Conservation (phyloP, 495 filamentous ascomycete genomes). For the Penicillium simplicissimum region DNA sequence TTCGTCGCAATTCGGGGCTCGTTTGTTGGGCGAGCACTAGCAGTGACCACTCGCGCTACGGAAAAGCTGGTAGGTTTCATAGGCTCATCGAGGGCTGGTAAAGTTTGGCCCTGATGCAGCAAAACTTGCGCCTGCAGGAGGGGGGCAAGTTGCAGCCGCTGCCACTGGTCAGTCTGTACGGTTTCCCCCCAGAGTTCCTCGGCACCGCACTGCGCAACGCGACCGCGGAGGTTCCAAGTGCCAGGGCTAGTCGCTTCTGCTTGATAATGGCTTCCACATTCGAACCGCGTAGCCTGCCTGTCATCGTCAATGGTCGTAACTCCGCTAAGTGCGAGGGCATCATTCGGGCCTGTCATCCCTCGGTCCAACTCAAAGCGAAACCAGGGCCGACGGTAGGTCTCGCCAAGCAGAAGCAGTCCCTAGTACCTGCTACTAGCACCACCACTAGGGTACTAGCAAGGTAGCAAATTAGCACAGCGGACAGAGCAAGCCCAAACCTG, state of each 20-base stretch:
- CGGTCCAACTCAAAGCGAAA: slow-evolving; percentile 8
- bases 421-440: no score
- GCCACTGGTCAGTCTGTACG: background rate
- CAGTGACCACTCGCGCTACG: no score
- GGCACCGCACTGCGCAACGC: background rate
- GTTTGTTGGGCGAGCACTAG: no score
- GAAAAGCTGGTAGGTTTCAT: background rate
- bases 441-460: no score
- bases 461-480: no score
- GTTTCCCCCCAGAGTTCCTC: background rate
- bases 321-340: background rate
- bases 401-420: background rate
- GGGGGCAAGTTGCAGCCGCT: background rate
- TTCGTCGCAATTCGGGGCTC: slow-evolving; percentile 4
- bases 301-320: background rate
- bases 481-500: background rate
- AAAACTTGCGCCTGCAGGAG: background rate
- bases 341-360: slow-evolving; percentile 3
- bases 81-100: background rate
- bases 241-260: background rate
- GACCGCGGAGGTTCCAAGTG: background rate
- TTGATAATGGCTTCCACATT: background rate
- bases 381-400: background rate
- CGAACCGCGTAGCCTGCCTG: background rate
- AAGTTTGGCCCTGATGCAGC: background rate